Base-by-base conservation (phyloP, 805 yeast species). In the Peterozyma toletana region DNA sequence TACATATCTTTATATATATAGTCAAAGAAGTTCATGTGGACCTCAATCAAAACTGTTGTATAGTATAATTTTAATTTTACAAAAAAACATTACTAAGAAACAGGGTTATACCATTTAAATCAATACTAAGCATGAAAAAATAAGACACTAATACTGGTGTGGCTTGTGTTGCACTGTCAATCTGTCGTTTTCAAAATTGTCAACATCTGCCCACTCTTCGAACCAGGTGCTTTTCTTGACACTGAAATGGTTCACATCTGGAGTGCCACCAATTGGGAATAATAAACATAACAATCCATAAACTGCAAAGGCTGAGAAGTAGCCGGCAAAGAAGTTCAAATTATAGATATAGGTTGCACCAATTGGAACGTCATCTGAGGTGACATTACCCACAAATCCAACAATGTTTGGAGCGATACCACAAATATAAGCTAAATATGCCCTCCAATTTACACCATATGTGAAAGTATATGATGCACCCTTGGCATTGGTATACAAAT, bases 361-460 rank as follows among this genome's bases (percentile, higher is more conserved):
- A 39, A 67, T 66, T 29, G 96, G 95, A 13, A 87, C 95, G 7
- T 40, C 44, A 47, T 70, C 73, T 13, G 80, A 74, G 34, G 82
- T 86, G 18, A 86, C 78, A 9, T 89, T 88, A 50, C 95, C 88
- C 6, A 41, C 46, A 11, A 53, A 49, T 10, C 51, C 51, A 9
- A 55, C 53, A 14, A 53, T 37, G 11, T 51, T 47, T 16, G 53
- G 52, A 4, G 83, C 91, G 53, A 88, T 87, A 2, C 96, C 96
- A 16, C 84, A 84, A 56, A 88, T 81, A 55, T 87, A 88, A 38
- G 95, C 93, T 33, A 79, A 67, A 51, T 77, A 80, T 1, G 91
- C 96, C 59, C 95, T 73, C 93, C 95, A 86, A 58, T 87, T 86
- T 60, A 77, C 53, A 35, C 96, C 96, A 40, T 67, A 62, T 30